Base-by-base conservation (phyloP, 495 filamentous ascomycete genomes). In the Aspergillus diversus region DNA sequence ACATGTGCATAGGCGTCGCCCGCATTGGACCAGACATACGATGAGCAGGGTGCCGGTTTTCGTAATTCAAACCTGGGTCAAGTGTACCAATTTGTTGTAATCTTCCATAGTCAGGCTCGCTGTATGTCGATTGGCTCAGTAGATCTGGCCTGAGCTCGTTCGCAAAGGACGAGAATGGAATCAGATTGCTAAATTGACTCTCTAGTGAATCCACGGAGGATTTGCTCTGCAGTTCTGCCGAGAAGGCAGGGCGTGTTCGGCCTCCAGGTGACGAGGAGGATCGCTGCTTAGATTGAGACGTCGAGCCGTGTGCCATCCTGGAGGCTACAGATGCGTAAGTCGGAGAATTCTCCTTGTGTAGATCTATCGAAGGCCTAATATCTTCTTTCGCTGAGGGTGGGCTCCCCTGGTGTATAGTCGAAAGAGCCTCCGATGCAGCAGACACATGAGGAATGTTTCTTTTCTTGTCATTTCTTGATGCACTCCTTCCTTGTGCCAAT, bases 381-480 rank as follows among this genome's bases (percentile, higher is more conserved):
- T 72, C 63, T 5, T 58, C 57, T 16, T 62, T 46, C 59, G 37
- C 34, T 17, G 63, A 39, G 13, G 78, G 71, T 9, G 75, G 69
- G 53, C 73, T 82, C 11, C 66, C 69, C 13, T 72, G 64, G 27
- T 80, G 77, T 15, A 83, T 75, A 1, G 79, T 73, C 3, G 74
- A 66, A 5, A 84, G 67, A 5, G 76, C 73, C 51, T 77, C 72
- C 0, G 82, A 80, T 15, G 70, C 74, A 27, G 21, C 21, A 0
- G 75, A 75, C 13, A 69, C 56, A 5, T 75, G 60, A 48, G 73
- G 72, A 31, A 65, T 72, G 12, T 64, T 66, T 11, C 65, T 56
- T 7, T 53, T 51, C 39, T 72, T 66, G 2, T 57, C 60, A 31
- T 73, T 71, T 48, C 73, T 74, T 58, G 73, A 72, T 47, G 77